These are phyloP conservation scores for Neohortaea acidophila DNA, from an alignment of 495 filamentous ascomycete species.

Conservation along the genomic window DNA sequence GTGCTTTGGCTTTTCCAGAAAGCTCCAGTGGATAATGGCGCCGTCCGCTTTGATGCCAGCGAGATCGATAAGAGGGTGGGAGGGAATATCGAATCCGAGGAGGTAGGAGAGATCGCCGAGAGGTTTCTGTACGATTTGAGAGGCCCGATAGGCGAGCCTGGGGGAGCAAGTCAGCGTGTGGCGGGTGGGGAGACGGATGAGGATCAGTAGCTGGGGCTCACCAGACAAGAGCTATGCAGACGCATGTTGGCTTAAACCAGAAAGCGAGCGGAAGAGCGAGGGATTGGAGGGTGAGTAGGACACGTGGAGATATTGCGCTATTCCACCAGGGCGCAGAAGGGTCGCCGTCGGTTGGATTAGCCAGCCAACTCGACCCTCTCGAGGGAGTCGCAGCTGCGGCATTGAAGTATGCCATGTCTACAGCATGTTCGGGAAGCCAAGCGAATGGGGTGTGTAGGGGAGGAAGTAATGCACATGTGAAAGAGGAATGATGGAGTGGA, in stretches of 20 bases:
- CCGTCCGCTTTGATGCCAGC: constrained; percentile 75
- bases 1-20: constrained; percentile 55
- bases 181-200: too few relatives aligned
- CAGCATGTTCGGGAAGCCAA: too few relatives aligned
- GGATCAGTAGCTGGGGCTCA: neutral
- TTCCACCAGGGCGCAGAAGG: too few relatives aligned
- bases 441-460: too few relatives aligned
- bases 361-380: too few relatives aligned
- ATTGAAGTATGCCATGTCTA: too few relatives aligned
- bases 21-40: constrained; percentile 82
- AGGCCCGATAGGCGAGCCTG: constrained; percentile 69
- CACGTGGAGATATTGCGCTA: too few relatives aligned
- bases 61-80: constrained; percentile 78
- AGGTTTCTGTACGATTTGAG: constrained; percentile 73
- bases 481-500: too few relatives aligned
- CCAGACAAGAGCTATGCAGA: constrained; percentile 8
- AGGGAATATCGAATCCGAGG: constrained; percentile 82
- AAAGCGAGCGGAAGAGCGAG: constrained; percentile 8
- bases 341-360: too few relatives aligned
- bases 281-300: neutral
- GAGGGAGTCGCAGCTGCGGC: too few relatives aligned
- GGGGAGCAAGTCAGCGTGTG: too few relatives aligned
- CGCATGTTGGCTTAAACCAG: constrained; percentile 5
- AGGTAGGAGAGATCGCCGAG: constrained; percentile 80
- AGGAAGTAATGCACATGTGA: too few relatives aligned